Conservation (phyloP, 768 basidiomycete genomes). For the Phanerodontia chrysosporium region DNA sequence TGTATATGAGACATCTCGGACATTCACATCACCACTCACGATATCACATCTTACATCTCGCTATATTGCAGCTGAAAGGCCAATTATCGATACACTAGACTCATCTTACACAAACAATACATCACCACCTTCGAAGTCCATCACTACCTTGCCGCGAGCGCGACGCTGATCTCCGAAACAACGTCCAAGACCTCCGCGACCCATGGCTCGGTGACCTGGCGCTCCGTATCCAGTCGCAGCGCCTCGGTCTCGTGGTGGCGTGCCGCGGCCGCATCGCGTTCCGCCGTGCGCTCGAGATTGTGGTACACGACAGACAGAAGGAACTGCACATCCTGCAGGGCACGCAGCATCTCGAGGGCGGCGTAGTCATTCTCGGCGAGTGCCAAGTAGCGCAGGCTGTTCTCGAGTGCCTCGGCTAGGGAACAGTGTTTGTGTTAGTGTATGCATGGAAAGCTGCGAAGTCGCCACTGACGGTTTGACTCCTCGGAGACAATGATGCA, state of each 20-base stretch:
- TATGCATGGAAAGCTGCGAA: neutral
- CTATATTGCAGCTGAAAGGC: too few relatives aligned
- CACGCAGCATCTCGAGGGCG: slow-evolving; percentile 51
- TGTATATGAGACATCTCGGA: too few relatives aligned
- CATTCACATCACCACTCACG: too few relatives aligned
- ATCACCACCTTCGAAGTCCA: too few relatives aligned
- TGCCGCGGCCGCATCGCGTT: slow-evolving; percentile 52
- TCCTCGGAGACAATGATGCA: slow-evolving; percentile 63
- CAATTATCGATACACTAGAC: too few relatives aligned
- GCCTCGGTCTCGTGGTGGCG: slow-evolving; percentile 45
- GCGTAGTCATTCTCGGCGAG: slow-evolving; percentile 66
- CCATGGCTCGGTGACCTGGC: slow-evolving; percentile 45
- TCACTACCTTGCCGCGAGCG: slow-evolving; percentile 33
- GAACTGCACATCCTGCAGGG: slow-evolving; percentile 68
- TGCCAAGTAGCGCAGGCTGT: slow-evolving; percentile 57
- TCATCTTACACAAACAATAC: neutral
- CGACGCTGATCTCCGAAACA: slow-evolving; percentile 54
- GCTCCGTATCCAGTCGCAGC: slow-evolving; percentile 38
- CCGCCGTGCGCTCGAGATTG: slow-evolving; percentile 51
- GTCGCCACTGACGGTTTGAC: slow-evolving; percentile 35
- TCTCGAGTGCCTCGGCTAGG: slow-evolving; percentile 28
- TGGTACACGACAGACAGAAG: slow-evolving; percentile 67
- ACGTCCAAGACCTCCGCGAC: slow-evolving; percentile 52
- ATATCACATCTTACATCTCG: neutral
- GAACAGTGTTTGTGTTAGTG: too few relatives aligned